Percentiles rank a stretch among this genome's conserved stretches.
Evolutionary conservation across 345 rosid genomes (phyloP).

Genomic region (Ceriops decandra): DNA sequence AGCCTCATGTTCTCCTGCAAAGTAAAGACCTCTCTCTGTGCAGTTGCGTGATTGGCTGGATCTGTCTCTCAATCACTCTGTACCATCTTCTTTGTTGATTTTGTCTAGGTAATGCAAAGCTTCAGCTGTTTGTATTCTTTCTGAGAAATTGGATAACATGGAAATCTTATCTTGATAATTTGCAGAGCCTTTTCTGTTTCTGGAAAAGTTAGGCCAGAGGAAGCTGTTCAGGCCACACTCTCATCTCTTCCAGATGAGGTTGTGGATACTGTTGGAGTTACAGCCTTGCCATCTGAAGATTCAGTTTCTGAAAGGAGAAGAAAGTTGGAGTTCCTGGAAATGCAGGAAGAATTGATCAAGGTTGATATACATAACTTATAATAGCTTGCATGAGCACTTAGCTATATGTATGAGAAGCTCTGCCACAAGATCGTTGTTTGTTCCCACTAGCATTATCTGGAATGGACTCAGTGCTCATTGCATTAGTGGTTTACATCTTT

Average conservation of each 20-base stretch:
- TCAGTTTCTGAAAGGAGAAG: slow-evolving; percentile 88
- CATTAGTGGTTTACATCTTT: background rate
- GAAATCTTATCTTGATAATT: slow-evolving; percentile 12
- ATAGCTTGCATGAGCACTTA: background rate
- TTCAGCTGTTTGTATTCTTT: slow-evolving; percentile 15
- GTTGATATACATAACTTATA: slow-evolving; percentile 25
- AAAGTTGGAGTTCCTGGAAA: slow-evolving; percentile 87
- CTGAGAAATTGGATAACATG: slow-evolving; percentile 4
- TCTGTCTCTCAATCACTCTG: slow-evolving; percentile 83
- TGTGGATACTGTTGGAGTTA: slow-evolving; percentile 87
- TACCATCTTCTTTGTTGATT: slow-evolving; percentile 90
- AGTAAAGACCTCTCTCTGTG: slow-evolving; percentile 26
- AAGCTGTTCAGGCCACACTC: slow-evolving; percentile 96
- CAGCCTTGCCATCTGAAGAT: slow-evolving; percentile 88
- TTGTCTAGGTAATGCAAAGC: slow-evolving; percentile 62
- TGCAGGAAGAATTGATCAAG: slow-evolving; percentile 97
- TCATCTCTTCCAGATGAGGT: slow-evolving; percentile 97
- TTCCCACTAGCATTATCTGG: slow-evolving; percentile 1
- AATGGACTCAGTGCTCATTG: background rate
- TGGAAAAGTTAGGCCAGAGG: slow-evolving; percentile 94
- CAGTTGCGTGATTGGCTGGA: slow-evolving; percentile 94
- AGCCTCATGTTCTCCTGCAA: slow-evolving; percentile 15
- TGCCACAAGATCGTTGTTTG: background rate
- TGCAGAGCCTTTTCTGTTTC: slow-evolving; percentile 80
- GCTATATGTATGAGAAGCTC: background rate